These are phyloP conservation scores for Nymphaea thermarum DNA, from an alignment of 164 flowering plant species.

Conservation along the genomic window DNA sequence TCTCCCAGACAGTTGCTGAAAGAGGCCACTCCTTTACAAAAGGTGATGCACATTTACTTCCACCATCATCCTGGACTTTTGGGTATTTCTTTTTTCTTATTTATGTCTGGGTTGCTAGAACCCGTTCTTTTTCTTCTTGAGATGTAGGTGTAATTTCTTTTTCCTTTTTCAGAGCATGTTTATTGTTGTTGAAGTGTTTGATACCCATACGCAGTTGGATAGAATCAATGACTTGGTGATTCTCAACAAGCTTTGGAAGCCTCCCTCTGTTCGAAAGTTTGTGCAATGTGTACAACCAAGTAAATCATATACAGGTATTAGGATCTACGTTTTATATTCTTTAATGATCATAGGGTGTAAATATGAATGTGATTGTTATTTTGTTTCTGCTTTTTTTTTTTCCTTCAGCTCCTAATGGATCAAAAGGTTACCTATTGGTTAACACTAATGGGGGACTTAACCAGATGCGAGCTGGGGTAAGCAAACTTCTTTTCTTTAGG, in stretches of 20 bases:
- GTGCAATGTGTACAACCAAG: constrained; percentile 64
- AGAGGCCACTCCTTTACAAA: constrained; percentile 34
- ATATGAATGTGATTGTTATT: background rate
- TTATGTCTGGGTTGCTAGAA: too few species aligned
- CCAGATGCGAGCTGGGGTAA: constrained; percentile 99
- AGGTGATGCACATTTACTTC: constrained; percentile 30
- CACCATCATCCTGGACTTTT: background rate
- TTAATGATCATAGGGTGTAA: background rate
- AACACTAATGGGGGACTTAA: constrained; percentile 96
- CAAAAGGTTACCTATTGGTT: constrained; percentile 78
- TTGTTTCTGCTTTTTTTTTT: background rate
- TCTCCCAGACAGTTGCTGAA: constrained; percentile 35
- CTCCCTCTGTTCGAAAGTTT: constrained; percentile 53
- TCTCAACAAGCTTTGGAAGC: constrained; percentile 81
- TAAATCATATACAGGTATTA: constrained; percentile 33
- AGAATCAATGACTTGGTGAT: constrained; percentile 30
- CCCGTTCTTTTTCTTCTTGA: too few species aligned
- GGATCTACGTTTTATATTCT: background rate
- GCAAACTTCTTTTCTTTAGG: constrained; percentile 8
- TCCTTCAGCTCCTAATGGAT: constrained; percentile 50
- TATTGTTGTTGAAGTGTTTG: too few species aligned
- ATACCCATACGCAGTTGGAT: constrained; percentile 38
- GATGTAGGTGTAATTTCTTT: too few species aligned
- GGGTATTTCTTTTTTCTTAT: constrained; percentile 2
- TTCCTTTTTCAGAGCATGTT: too few species aligned